Conservation (phyloP, 371 early-diverging fungal genomes). For the Syncephalastrum contaminatum region DNA sequence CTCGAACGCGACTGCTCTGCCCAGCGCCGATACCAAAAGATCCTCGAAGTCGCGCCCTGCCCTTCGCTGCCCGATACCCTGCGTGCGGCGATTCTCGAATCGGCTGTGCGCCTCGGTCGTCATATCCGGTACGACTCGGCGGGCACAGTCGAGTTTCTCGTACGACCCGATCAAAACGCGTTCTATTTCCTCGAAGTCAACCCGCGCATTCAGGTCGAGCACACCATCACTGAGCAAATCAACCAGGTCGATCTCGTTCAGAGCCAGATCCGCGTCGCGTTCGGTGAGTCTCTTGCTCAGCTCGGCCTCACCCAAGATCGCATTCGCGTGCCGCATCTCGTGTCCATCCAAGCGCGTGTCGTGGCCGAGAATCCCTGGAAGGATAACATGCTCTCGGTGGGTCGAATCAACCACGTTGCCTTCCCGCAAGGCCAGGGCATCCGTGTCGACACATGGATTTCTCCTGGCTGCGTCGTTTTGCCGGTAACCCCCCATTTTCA, state of each 20-base stretch:
- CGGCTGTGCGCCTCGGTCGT: conserved; percentile 26
- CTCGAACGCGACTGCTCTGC: conserved; percentile 88
- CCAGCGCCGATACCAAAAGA: conserved; percentile 86
- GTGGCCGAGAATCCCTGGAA: conserved; percentile 43
- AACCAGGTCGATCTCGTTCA: conserved; percentile 79
- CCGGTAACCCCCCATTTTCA: conserved; percentile 20
- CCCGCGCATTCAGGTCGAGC: conserved; percentile 89
- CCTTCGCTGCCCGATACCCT: conserved; percentile 21
- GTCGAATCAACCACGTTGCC: conserved; percentile 21
- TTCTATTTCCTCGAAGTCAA: conserved; percentile 96
- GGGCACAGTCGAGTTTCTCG: conserved; percentile 86
- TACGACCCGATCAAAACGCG: conserved; percentile 46
- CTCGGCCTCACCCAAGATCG: conserved; percentile 17
- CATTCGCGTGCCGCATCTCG: conserved; percentile 14
- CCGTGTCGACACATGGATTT: conserved; percentile 47
- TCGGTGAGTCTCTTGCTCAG: conserved; percentile 23
- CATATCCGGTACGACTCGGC: conserved; percentile 37
- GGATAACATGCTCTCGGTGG: conserved; percentile 39
- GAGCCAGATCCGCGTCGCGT: conserved; percentile 33
- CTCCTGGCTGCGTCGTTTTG: conserved; percentile 25
- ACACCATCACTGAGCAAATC: conserved; percentile 93
- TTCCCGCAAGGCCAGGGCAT: conserved; percentile 39
- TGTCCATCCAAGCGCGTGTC: conserved; percentile 44
- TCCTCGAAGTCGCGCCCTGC: conserved; percentile 64
- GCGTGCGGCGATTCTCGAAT: conserved; percentile 22